Base-by-base conservation (phyloP, 1,284 basidiomycete genomes). In the Cryptococcus sp. region DNA sequence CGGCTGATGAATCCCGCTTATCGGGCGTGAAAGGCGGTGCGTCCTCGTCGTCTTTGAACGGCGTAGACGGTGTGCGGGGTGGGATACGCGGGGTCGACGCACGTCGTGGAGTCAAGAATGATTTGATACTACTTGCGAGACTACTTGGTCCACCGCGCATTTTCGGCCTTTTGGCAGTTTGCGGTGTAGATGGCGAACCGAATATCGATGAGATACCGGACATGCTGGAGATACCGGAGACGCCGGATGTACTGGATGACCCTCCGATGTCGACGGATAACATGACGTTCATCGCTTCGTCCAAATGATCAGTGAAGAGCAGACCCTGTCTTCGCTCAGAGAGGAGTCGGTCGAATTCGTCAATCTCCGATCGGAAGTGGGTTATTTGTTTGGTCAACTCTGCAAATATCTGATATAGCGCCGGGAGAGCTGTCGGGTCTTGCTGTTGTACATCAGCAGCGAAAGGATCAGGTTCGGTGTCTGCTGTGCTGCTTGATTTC, bases 301-400 rank as follows among this genome's bases (percentile, higher is more conserved):
- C 90, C 35, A 97, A 80, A 72, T 95, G 94, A 77, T 97, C 94
- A 1, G 89, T 89, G 76, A 95, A 96, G 23, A 96, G 80, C 19
- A 99, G 81, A 3, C 94, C 93, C 71, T 90, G 88, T 40, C 95
- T 83, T 27, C 95, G 85, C 77, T 98, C 93, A 1, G 85, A 77
- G 3, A 99, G 84, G 68, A 87, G 90, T 66, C 84, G 84, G 78
- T 97, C 93, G 74, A 99, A 97, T 49, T 88, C 82, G 16, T 87
- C 83, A 13, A 77, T 64, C 1, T 54, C 25, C 1, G 50, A 47
- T 3, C 74, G 69, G 59, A 74, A 71, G 7, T 47, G 42, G 3
- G 65, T 54, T 16, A 75, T 63, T 23, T 75, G 89, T 10, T 84
- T 82, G 39, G 91, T 86, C 8, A 93, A 84, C 17, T 87, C 86